Base-by-base conservation (phyloP, 1,284 basidiomycete genomes). In the Pseudomicrostroma phylloplanum region DNA sequence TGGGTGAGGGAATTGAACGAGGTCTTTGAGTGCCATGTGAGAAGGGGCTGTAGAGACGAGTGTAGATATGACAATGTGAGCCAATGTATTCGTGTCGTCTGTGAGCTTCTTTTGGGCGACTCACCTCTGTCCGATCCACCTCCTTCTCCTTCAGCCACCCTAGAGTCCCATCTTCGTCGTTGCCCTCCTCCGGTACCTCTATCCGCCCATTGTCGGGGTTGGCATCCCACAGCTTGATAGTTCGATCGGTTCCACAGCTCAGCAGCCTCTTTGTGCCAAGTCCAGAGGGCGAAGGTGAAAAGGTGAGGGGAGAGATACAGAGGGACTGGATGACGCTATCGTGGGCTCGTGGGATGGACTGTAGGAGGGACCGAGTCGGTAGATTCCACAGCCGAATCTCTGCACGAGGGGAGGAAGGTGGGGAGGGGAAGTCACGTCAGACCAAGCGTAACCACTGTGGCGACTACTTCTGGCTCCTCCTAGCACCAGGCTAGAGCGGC, bases 321-420 rank as follows among this genome's bases (percentile, higher is more conserved):
- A 92, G 89, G 1, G 73, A 74, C 62, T 74, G 72, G 56, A 96
- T 87, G 82, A 94, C 96, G 60, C 91, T 91, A 75, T 89, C 87
- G 80, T 98, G 96, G 0, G 92, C 93, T 56, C 86, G 83, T 2
- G 88, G 87, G 56, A 92, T 83, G 63, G 86, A 86, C 62, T 88
- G 80, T 17, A 89, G 75, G 56, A 87, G 85, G 55, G 84, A 84
- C 65, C 89, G 83, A 58, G 86, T 84, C 2, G 88, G 85, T 6
- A 97, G 82, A 67, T 96, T 88, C 81, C 97, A 93, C 6, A 97
- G 82, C 57, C 96, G 88, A 55, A 99, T 85, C 62, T 91, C 92
- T 88, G 62, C 11, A 61, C 56, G 19, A 30, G 21, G 19, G 9
- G 40, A 15, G n/a, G 9, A n/a, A 57, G 26, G 9, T 41, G 30